These are phyloP conservation scores for Thelephora terrestris DNA, from an alignment of 1,284 basidiomycete species.

Conservation along the genomic window DNA sequence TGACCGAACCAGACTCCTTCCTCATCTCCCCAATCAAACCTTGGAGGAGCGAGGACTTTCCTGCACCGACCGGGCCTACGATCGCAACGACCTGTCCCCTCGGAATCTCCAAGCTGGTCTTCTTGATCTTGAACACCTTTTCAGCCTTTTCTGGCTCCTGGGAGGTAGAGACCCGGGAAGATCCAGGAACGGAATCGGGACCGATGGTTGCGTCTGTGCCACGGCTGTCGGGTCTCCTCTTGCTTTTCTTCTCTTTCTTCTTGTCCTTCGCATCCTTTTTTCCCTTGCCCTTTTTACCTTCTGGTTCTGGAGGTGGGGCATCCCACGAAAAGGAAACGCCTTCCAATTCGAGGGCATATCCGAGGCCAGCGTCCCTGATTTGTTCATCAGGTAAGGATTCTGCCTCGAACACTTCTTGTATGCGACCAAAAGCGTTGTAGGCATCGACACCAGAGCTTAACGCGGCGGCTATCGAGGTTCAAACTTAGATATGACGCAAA, in stretches of 20 bases:
- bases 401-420: constrained; percentile 67
- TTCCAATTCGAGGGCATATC: constrained; percentile 54
- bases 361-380: constrained; percentile 37
- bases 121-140: constrained; percentile 43
- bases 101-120: constrained; percentile 57
- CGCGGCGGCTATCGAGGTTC: constrained; percentile 47
- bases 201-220: background rate
- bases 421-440: constrained; percentile 58
- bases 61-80: constrained; percentile 51
- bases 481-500: background rate
- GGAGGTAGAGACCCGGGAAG: no score
- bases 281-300: constrained; percentile 26
- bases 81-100: constrained; percentile 70
- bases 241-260: constrained; percentile 12
- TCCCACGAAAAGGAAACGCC: constrained; percentile 82
- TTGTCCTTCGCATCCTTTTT: constrained; percentile 17
- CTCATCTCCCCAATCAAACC: constrained; percentile 73
- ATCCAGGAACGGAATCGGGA: constrained; percentile 4
- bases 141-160: constrained; percentile 23
- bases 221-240: constrained; percentile 8
- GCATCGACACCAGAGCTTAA: constrained; percentile 75
- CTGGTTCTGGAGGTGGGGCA: constrained; percentile 48
- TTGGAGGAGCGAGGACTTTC: constrained; percentile 65
- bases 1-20: constrained; percentile 38
- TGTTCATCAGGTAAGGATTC: constrained; percentile 57